Percentiles rank a stretch among this genome's conserved stretches.
Evolutionary conservation across 768 basidiomycete species (phyloP).

Genomic region (Rhizopogon vesiculosus): DNA sequence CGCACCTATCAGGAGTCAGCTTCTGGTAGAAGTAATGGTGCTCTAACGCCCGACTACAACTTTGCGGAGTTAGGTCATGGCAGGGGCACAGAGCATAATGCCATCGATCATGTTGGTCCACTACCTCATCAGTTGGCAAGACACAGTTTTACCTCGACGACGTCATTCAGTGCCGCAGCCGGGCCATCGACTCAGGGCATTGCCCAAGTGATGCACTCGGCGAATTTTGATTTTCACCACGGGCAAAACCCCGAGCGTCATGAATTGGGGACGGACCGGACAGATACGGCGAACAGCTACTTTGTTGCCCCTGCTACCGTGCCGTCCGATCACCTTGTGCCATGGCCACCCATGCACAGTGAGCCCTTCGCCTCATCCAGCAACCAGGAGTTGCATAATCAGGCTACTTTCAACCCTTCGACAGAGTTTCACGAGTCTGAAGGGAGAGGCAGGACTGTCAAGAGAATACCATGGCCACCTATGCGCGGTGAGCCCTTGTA

Average conservation of each 20-base stretch:
- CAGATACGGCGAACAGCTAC: not conserved
- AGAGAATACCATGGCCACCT: constrained; percentile 29
- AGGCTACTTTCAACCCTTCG: constrained; percentile 25
- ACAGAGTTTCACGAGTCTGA: constrained; percentile 32
- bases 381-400: constrained; percentile 37
- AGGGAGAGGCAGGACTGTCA: constrained; percentile 55
- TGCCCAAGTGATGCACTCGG: constrained; percentile 31
- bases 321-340: constrained; percentile 16
- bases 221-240: constrained; percentile 19
- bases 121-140: constrained; percentile 12
- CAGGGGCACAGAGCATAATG: constrained; percentile 38
- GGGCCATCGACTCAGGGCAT: constrained; percentile 25
- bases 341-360: constrained; percentile 41
- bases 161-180: constrained; percentile 15
- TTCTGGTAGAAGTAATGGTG: constrained; percentile 45
- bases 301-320: not conserved
- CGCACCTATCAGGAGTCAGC: constrained; percentile 48
- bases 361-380: constrained; percentile 28
- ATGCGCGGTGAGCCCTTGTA: constrained; percentile 30
- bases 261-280: not conserved
- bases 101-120: constrained; percentile 12
- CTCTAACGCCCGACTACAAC: constrained; percentile 67
- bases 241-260: constrained; percentile 8
- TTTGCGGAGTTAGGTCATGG: constrained; percentile 78
- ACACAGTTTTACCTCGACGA: constrained; percentile 17